A percentile compares a stretch with the other conserved stretches of the same genome.
These are phyloP conservation scores for Cutaneotrichosporon mucoides DNA, from an alignment of 1,284 basidiomycete species.

Conservation along the genomic window DNA sequence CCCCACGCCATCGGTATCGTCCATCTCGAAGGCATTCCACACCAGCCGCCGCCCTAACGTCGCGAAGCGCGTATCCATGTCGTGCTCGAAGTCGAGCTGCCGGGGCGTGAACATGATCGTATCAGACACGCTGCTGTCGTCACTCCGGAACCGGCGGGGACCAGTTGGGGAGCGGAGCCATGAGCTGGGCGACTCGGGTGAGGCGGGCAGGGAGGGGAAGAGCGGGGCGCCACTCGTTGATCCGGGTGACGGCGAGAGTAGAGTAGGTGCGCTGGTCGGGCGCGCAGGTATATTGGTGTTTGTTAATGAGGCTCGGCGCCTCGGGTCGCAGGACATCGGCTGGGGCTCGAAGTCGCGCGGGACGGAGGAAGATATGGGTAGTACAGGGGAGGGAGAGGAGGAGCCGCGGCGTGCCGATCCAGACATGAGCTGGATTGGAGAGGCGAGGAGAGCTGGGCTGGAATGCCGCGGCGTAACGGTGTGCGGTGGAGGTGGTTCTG, in stretches of 20 bases:
- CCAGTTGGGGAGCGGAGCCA: neutral
- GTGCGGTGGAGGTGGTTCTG: too few relatives aligned
- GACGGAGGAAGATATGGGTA: too few relatives aligned
- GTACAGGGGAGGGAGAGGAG: too few relatives aligned
- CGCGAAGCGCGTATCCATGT: neutral
- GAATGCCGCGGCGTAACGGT: too few relatives aligned
- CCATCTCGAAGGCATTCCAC: neutral
- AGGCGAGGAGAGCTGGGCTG: neutral
- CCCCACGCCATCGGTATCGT: neutral
- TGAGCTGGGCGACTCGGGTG: neutral
- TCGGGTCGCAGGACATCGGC: too few relatives aligned
- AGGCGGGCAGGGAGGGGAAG: neutral
- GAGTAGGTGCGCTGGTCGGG: too few relatives aligned
- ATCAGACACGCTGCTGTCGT: neutral
- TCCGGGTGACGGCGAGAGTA: too few relatives aligned
- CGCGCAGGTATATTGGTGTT: too few relatives aligned
- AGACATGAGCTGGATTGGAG: neutral
- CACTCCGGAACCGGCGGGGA: neutral
- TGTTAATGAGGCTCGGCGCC: too few relatives aligned
- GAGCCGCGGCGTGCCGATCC: too few relatives aligned
- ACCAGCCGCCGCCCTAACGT: neutral
- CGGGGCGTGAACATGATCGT: conserved; percentile 3
- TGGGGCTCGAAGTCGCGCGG: too few relatives aligned
- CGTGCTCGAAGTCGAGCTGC: neutral
- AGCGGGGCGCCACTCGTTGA: too few relatives aligned